A percentile compares a stretch with the other conserved stretches of the same genome.
These are phyloP conservation scores for Aspergillus terreus DNA, from an alignment of 2,329 filamentous ascomycete genomes.

Conservation along the genomic window DNA sequence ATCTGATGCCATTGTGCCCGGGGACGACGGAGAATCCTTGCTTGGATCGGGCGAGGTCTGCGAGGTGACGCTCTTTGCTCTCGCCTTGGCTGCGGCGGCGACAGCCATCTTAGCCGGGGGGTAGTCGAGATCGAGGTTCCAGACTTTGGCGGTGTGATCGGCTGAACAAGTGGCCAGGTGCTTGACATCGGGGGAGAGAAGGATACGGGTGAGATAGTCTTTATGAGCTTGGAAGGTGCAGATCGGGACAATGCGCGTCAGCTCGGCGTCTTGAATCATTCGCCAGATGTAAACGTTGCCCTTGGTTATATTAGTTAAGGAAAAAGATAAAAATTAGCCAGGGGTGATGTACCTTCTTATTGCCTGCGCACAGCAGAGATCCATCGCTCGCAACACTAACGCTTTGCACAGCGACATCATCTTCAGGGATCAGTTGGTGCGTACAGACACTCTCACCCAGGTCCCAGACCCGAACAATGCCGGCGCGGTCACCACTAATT, in stretches of 20 bases:
- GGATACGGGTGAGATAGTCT: conserved; percentile 86
- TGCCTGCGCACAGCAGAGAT: conserved; percentile 86
- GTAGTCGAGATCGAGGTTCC: conserved; percentile 76
- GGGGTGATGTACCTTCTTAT: conserved; percentile 65
- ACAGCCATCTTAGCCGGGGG: conserved; percentile 36
- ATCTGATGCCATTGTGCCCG: conserved; percentile 15
- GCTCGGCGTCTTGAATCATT: conserved; percentile 76
- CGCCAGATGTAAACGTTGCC: conserved; percentile 98
- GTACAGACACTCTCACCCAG: conserved; percentile 95
- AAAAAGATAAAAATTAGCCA: not conserved
- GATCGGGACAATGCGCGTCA: conserved; percentile 79
- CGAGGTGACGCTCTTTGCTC: conserved; percentile 11
- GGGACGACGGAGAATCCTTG: conserved; percentile 11
- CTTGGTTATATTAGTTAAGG: conserved; percentile 43
- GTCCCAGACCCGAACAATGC: conserved; percentile 94
- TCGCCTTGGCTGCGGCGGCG: conserved; percentile 18
- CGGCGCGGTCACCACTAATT: conserved; percentile 89
- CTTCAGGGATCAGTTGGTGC: conserved; percentile 92
- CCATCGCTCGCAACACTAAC: conserved; percentile 96
- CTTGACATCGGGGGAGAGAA: conserved; percentile 89
- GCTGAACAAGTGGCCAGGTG: conserved; percentile 91
- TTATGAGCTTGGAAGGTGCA: conserved; percentile 88
- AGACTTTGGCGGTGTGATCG: conserved; percentile 93
- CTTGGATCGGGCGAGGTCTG: conserved; percentile 3
- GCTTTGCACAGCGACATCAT: conserved; percentile 88